These are phyloP conservation scores for Geotrichum cucujoidarum DNA, from an alignment of 1,139 yeast genomes.

Conservation along the genomic window DNA sequence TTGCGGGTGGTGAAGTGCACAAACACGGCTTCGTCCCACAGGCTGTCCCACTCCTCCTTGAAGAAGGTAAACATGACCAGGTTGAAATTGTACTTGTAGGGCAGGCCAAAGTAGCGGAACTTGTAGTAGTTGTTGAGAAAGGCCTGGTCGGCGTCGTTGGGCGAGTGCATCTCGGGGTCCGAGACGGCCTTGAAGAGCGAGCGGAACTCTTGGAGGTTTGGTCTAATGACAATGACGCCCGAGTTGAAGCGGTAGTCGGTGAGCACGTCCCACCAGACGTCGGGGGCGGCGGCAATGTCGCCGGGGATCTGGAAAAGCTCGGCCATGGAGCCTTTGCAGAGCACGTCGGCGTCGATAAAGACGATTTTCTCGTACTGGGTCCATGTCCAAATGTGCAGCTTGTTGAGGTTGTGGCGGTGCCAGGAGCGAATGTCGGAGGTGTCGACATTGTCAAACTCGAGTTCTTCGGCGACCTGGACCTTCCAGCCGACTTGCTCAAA, in stretches of 20 bases:
- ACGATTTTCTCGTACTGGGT: slow-evolving; percentile 28
- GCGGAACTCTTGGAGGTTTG: slow-evolving; percentile 26
- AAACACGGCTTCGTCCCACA: slow-evolving; percentile 29
- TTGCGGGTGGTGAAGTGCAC: slow-evolving; percentile 24
- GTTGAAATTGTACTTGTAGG: slow-evolving; percentile 28
- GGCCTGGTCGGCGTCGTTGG: slow-evolving; percentile 29
- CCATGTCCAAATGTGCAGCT: slow-evolving; percentile 29
- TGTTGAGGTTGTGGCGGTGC: slow-evolving; percentile 28
- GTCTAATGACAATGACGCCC: slow-evolving; percentile 26
- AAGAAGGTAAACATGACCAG: slow-evolving; percentile 24
- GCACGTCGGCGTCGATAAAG: slow-evolving; percentile 29
- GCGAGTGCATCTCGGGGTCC: slow-evolving; percentile 28
- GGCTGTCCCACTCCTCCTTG: slow-evolving; percentile 23
- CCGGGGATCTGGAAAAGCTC: slow-evolving; percentile 27
- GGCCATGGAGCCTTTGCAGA: slow-evolving; percentile 26
- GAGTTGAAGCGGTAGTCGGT: slow-evolving; percentile 27
- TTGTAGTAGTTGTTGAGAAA: slow-evolving; percentile 25
- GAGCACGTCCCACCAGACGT: slow-evolving; percentile 27
- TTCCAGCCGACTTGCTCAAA: slow-evolving; percentile 27
- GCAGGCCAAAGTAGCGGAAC: slow-evolving; percentile 24
- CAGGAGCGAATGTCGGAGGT: slow-evolving; percentile 24
- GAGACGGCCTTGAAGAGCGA: slow-evolving; percentile 25
- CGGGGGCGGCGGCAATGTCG: slow-evolving; percentile 27
- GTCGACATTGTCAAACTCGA: slow-evolving; percentile 27
- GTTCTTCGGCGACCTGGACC: slow-evolving; percentile 24